phyloP scores from a whole-genome alignment of 805 yeast genomes.

The Danielozyma ontarioensis region DNA sequence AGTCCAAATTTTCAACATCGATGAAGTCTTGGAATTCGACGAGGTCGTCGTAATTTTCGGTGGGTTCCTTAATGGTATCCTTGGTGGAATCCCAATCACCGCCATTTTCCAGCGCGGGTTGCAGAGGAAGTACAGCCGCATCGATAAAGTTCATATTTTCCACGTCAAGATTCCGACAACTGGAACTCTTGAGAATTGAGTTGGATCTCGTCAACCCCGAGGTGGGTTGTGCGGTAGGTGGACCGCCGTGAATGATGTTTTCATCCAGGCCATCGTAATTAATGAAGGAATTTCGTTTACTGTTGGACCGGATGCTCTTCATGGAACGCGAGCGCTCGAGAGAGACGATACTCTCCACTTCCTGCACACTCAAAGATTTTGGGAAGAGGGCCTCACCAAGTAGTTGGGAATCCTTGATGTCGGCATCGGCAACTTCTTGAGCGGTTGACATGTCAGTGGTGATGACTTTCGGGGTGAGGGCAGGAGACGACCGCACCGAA shows the following conservation, averaged over 20 bases:
- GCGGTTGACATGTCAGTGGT: no score
- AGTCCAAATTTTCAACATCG: slow-evolving; percentile 33
- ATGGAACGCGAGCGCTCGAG: slow-evolving; percentile 61
- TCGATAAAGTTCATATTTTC: slow-evolving; percentile 8
- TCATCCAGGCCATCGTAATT: slow-evolving; percentile 39
- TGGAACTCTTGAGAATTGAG: slow-evolving; percentile 35
- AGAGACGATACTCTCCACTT: slow-evolving; percentile 69
- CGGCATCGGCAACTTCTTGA: background rate
- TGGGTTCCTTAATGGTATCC: background rate
- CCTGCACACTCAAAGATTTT: slow-evolving; percentile 57
- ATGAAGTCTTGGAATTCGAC: slow-evolving; percentile 38
- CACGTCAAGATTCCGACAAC: slow-evolving; percentile 12
- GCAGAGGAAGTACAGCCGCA: slow-evolving; percentile 2
- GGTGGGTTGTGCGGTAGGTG: slow-evolving; percentile 12
- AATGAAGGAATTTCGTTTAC: slow-evolving; percentile 31
- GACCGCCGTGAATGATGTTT: slow-evolving; percentile 24
- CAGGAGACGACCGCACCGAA: background rate
- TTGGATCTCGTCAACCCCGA: slow-evolving; percentile 25
- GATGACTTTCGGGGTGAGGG: background rate
- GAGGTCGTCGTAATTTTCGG: slow-evolving; percentile 21
- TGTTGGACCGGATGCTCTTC: slow-evolving; percentile 43
- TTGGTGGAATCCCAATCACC: slow-evolving; percentile 1
- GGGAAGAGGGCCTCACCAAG: slow-evolving; percentile 62
- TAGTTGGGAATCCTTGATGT: slow-evolving; percentile 16
- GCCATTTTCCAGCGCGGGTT: background rate